Base-by-base conservation (phyloP, 2,329 filamentous ascomycete species). In the Fragosphaeria purpurea region DNA sequence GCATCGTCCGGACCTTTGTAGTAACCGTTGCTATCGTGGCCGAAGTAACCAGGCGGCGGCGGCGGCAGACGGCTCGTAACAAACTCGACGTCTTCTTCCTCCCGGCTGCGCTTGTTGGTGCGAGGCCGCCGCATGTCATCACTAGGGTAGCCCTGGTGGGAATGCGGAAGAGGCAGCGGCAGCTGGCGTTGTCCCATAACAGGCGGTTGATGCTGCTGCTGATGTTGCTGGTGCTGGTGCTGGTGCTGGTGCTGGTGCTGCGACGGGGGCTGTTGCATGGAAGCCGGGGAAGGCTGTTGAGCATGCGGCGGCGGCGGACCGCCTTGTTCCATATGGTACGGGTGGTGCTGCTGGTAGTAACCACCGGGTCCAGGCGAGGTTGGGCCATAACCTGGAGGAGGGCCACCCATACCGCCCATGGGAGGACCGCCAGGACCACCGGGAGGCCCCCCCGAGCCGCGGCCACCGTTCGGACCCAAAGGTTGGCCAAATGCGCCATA, bases 401-500 rank as follows among this genome's bases (percentile, higher is more conserved):
- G 53, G 10, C 44, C 53, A 5, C 32, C 44, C 4, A 50, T 9
- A 1, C 53, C 54, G 37, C 50, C 52, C 50, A 49, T 55, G 5
- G 42, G 40, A 1, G 51, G 53, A 47, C 55, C 58, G 46, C 50
- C 46, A 50, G 44, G 53, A 47, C 43, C 51, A 53, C 44, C 47
- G 46, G 35, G 56, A 44, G 31, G 42, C 55, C 46, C 30, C 53
- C 53, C 44, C 13, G 50, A 53, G 47, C 45, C 57, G 40, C 44
- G 58, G 38, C 52, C 56, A 33, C 50, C 55, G 50, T 52, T 59
- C 33, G 39, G 50, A 3, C 50, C 55, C 41, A 80, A 57, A 22
- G 77, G 77, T 54, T 80, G 76, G 8, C 77, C 77, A 55, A 79
- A 80, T 0, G 76, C 75, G 30, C 77, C 77, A 56, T 72, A 80